A percentile compares a stretch with the other conserved stretches of the same genome.
phyloP scores from a whole-genome alignment of 1,139 yeast species.

The Kluyveromyces marxianus region DNA sequence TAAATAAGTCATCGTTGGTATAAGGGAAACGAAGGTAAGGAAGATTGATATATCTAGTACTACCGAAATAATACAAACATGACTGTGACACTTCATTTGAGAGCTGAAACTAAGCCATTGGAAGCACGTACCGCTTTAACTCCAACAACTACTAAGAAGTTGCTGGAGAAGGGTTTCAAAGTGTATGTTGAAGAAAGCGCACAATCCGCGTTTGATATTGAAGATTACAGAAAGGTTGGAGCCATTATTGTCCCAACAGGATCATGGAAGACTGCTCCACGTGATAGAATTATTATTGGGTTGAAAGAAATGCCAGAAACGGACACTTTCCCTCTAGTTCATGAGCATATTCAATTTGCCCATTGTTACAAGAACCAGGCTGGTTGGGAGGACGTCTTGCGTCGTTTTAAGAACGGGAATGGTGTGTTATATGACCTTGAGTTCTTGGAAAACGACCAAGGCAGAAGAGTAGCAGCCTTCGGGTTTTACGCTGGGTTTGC shows the following conservation, averaged over 20 bases:
- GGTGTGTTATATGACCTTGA: constrained; percentile 90
- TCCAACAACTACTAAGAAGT: constrained; percentile 78
- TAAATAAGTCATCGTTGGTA: too few relatives aligned
- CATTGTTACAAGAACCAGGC: constrained; percentile 97
- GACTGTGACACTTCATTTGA: constrained; percentile 58
- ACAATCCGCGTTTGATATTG: constrained; percentile 68
- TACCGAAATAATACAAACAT: background rate
- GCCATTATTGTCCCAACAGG: constrained; percentile 87
- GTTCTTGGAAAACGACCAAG: constrained; percentile 86
- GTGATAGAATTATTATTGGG: constrained; percentile 82
- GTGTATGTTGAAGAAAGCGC: constrained; percentile 80
- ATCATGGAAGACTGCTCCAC: constrained; percentile 87
- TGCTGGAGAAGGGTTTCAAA: constrained; percentile 82
- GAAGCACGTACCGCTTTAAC: constrained; percentile 97
- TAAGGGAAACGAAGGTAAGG: too few relatives aligned
- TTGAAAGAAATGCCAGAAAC: constrained; percentile 90
- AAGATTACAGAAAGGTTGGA: constrained; percentile 75
- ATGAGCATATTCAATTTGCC: constrained; percentile 96
- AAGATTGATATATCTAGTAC: background rate
- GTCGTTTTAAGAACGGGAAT: constrained; percentile 83
- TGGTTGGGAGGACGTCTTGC: constrained; percentile 90
- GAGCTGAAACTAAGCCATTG: constrained; percentile 95
- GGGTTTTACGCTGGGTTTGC: constrained; percentile 99
- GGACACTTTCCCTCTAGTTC: constrained; percentile 84
- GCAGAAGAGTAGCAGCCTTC: constrained; percentile 98